Evolutionary conservation across 2,329 filamentous ascomycete genomes (phyloP), one percentile per base, ranked within the genome.

Genomic region (Dryadomyces quercivorus): DNA sequence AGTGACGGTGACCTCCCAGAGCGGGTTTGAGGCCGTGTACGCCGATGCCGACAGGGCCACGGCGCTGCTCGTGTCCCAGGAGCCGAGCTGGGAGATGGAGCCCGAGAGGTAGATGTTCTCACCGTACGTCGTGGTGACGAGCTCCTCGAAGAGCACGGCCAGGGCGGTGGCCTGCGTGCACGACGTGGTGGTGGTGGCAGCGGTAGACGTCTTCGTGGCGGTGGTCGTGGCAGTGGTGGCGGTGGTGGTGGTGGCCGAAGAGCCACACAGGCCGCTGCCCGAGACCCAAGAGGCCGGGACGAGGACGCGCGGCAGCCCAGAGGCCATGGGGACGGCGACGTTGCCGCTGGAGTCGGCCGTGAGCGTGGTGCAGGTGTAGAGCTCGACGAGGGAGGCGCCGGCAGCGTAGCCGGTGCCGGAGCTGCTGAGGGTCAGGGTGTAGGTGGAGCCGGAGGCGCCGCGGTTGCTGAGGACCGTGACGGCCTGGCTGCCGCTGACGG

Each of bases 61-160:
- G 0, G 78, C 84, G 36, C 68, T 70, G 47, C 58, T 63, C 0
- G 76, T 70, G 56, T 81, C 70, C 85, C 85, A 89, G 61, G 63
- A 73, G 12, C 85, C 85, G 8, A 90, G 75, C 34, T 76, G 70
- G 1, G 72, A 62, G 50, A 76, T 73, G 54, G 75, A 80, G n/a
- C 86, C 86, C 0, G 77, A 72, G 16, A 90, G 66, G 64, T 82
- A 85, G 63, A 90, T 74, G 8, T 75, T 81, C 65, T 88, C 74
- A 3, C 85, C 85, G 51, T 66, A 80, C 2, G 63, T 63, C 0
- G 85, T 88, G 1, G 69, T 72, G 20, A 76, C 80, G 1, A 72
- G 62, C 58, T 76, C 79, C 50, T 80, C 71, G 67, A 89, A 88
- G 0, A 79, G 80, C 10, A 89, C 78, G 1, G 56, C 16, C 7